These are phyloP conservation scores for Globisporangium spiculum DNA, from an alignment of 352 stramenopile genomes.

Conservation along the genomic window DNA sequence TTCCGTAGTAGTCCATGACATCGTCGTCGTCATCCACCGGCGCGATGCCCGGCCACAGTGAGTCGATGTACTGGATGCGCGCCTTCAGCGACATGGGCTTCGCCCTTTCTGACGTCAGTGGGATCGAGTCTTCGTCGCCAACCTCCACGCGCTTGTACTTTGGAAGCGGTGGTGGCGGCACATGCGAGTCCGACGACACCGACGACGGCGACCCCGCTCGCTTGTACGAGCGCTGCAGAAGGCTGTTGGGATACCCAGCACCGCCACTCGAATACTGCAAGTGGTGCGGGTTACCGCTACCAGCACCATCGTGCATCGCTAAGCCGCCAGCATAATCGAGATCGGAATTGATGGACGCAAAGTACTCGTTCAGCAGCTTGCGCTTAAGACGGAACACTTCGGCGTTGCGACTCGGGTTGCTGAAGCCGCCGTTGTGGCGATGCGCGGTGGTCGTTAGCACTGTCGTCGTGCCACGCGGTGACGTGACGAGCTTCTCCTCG, in stretches of 20 bases:
- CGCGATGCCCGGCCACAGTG: slow-evolving; percentile 59
- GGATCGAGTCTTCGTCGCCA: slow-evolving; percentile 38
- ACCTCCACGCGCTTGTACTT: slow-evolving; percentile 49
- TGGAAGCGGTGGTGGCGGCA: slow-evolving; percentile 23
- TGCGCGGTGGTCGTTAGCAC: slow-evolving; percentile 38
- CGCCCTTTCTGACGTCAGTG: slow-evolving; percentile 40
- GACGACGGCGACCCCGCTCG: slow-evolving; percentile 15
- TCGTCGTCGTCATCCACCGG: slow-evolving; percentile 66
- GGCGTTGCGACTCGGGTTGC: slow-evolving; percentile 63
- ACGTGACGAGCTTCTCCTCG: slow-evolving; percentile 56
- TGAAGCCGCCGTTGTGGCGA: slow-evolving; percentile 70
- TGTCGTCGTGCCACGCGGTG: slow-evolving; percentile 47
- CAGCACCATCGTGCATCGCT: background rate
- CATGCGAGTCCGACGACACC: slow-evolving; percentile 10
- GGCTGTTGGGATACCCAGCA: slow-evolving; percentile 2
- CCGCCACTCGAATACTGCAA: background rate
- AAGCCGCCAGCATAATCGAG: background rate
- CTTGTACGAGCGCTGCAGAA: slow-evolving; percentile 16
- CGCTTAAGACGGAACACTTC: slow-evolving; percentile 74
- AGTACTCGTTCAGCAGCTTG: slow-evolving; percentile 59
- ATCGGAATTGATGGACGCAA: slow-evolving; percentile 20
- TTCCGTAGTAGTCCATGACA: slow-evolving; percentile 75
- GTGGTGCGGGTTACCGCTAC: background rate
- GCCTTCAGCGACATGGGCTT: slow-evolving; percentile 48
- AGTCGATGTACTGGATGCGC: slow-evolving; percentile 63